Evolutionary conservation across 2,329 filamentous ascomycete species (phyloP).

Genomic region (Talaromyces sp.): DNA sequence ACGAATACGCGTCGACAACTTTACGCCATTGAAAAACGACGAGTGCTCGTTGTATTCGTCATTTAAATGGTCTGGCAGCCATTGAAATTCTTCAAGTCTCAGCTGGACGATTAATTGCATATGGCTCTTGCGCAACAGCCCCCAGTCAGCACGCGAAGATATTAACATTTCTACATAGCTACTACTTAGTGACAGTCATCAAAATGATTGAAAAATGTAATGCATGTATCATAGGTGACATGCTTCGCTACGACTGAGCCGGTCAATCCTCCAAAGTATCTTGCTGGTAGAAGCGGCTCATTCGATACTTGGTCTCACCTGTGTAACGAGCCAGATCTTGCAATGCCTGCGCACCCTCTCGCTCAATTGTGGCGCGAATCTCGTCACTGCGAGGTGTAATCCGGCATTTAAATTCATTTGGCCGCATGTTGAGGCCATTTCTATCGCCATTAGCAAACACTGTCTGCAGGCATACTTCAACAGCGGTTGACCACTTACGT

Average conservation of each 20-base stretch:
- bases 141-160: neutral
- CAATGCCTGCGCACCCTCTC: constrained; percentile 53
- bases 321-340: constrained; percentile 51
- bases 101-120: neutral
- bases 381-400: constrained; percentile 51
- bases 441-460: neutral
- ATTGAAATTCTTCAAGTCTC: too few relatives aligned
- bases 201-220: neutral
- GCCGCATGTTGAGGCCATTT: neutral
- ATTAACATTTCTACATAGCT: neutral
- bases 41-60: neutral
- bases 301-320: constrained; percentile 56
- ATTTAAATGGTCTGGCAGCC: neutral
- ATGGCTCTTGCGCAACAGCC: neutral
- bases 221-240: neutral
- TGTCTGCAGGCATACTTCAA: neutral
- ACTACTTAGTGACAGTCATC: neutral
- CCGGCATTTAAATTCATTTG: constrained; percentile 47
- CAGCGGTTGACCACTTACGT: neutral
- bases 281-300: constrained; percentile 51
- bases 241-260: neutral
- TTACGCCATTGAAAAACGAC: neutral
- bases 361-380: constrained; percentile 50
- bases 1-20: neutral
- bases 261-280: neutral